phyloP scores from a whole-genome alignment of 106 monocot genomes.

The Dioscorea zingiberensis region DNA sequence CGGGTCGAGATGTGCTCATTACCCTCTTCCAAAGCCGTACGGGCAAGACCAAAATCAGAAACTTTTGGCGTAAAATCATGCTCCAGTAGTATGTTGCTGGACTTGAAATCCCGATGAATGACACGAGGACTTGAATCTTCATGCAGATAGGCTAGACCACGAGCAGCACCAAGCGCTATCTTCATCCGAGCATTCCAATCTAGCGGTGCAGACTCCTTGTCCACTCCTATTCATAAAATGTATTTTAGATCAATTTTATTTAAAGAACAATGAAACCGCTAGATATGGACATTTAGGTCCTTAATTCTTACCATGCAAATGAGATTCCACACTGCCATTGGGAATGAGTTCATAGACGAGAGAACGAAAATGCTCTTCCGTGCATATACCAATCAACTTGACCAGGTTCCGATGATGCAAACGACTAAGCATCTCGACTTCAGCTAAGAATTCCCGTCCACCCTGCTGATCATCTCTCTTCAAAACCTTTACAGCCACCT shows the following conservation, averaged over 20 bases:
- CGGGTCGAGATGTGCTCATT: constrained; percentile 87
- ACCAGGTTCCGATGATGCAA: constrained; percentile 96
- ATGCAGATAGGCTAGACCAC: constrained; percentile 87
- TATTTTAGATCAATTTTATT: no score
- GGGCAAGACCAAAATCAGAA: constrained; percentile 92
- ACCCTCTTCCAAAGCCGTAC: constrained; percentile 69
- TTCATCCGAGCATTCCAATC: constrained; percentile 83
- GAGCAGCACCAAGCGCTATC: constrained; percentile 90
- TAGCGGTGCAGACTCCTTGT: constrained; percentile 58
- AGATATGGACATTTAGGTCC: no score
- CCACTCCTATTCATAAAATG: constrained; percentile 30
- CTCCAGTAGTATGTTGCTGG: constrained; percentile 92
- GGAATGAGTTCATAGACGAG: constrained; percentile 88
- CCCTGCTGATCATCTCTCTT: constrained; percentile 87
- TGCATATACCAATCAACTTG: constrained; percentile 84
- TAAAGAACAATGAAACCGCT: no score
- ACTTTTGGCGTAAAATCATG: constrained; percentile 84
- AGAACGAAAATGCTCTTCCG: constrained; percentile 62
- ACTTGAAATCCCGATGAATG: constrained; percentile 94
- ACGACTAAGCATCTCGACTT: constrained; percentile 95
- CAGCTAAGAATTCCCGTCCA: constrained; percentile 82
- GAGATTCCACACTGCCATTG: constrained; percentile 96
- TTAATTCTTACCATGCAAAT: constrained; percentile 72
- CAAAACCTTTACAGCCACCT: constrained; percentile 84
- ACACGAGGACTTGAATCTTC: constrained; percentile 95